Evolutionary conservation across 2,329 filamentous ascomycete genomes (phyloP).

Genomic region (Geosmithia putterillii): DNA sequence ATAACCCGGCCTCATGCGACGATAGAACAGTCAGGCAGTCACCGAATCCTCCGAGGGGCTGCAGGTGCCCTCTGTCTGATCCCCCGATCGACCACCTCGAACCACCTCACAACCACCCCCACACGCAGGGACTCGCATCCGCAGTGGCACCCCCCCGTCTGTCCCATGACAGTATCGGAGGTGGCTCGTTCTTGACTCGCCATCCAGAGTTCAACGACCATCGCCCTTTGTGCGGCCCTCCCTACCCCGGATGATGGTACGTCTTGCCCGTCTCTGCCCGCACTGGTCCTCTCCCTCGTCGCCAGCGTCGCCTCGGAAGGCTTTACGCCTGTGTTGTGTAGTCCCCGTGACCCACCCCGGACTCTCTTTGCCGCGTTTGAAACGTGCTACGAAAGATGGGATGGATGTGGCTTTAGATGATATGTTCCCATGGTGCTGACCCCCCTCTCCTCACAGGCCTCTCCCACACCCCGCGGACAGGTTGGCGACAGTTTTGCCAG

Average conservation of each 20-base stretch:
- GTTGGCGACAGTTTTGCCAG: slow-evolving; percentile 43
- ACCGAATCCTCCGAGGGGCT: slow-evolving; percentile 17
- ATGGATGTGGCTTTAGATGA: not conserved
- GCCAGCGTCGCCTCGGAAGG: not conserved
- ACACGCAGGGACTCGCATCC: slow-evolving; percentile 6
- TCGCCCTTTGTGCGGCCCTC: slow-evolving; percentile 13
- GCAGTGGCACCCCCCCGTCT: slow-evolving; percentile 10
- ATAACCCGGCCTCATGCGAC: slow-evolving; percentile 14
- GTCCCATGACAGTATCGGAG: slow-evolving; percentile 15
- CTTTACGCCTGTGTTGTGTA: not conserved
- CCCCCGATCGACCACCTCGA: not conserved
- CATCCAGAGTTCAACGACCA: slow-evolving; percentile 6
- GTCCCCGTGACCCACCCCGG: not conserved
- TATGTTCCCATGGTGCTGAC: slow-evolving; percentile 1
- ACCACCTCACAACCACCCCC: not conserved
- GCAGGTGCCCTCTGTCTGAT: slow-evolving; percentile 10
- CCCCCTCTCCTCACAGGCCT: slow-evolving; percentile 31
- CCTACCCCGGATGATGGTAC: slow-evolving; percentile 36
- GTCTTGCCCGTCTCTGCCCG: slow-evolving; percentile 10
- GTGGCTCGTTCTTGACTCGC: slow-evolving; percentile 10
- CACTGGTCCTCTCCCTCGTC: not conserved
- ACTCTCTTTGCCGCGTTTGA: not conserved
- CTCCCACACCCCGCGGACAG: slow-evolving; percentile 42
- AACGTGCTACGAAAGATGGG: too few relatives aligned
- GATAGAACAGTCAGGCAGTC: slow-evolving; percentile 14